Evolutionary conservation across 208 protist genomes (phyloP).

Genomic region (Acanthamoeba triangularis): DNA sequence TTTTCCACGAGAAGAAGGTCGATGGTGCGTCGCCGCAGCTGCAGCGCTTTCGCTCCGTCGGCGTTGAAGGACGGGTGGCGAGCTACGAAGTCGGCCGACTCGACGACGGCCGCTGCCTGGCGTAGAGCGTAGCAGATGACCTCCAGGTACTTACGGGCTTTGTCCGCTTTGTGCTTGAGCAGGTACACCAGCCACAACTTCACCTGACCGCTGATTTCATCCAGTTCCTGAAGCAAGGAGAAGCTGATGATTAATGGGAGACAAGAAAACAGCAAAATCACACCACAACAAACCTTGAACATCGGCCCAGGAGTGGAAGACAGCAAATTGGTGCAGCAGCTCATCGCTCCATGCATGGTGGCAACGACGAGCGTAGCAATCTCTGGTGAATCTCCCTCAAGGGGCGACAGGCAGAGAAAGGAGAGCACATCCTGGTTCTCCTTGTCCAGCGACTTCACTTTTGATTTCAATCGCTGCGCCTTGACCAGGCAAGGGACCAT

Average conservation of each 20-base stretch:
- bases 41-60: conserved; percentile 31
- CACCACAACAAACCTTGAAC: background rate
- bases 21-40: background rate
- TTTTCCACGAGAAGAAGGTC: conserved; percentile 41
- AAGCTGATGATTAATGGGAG: background rate
- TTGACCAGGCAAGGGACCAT: background rate
- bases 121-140: conserved; percentile 13
- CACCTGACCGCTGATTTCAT: conserved; percentile 14
- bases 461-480: background rate
- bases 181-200: conserved; percentile 27
- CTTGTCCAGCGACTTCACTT: background rate
- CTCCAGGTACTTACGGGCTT: conserved; percentile 46
- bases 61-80: conserved; percentile 21
- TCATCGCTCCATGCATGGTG: conserved; percentile 39
- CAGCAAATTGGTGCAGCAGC: conserved; percentile 50
- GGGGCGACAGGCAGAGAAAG: background rate
- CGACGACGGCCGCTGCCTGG: conserved; percentile 8
- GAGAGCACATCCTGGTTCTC: background rate
- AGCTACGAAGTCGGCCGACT: conserved; percentile 4
- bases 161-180: conserved; percentile 27
- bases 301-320: background rate
- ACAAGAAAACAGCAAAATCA: background rate
- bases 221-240: background rate
- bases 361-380: conserved; percentile 23
- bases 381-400: background rate